These are phyloP conservation scores for Backusella mclennaniae DNA, from an alignment of 192 early-diverging fungal genomes.

Conservation along the genomic window DNA sequence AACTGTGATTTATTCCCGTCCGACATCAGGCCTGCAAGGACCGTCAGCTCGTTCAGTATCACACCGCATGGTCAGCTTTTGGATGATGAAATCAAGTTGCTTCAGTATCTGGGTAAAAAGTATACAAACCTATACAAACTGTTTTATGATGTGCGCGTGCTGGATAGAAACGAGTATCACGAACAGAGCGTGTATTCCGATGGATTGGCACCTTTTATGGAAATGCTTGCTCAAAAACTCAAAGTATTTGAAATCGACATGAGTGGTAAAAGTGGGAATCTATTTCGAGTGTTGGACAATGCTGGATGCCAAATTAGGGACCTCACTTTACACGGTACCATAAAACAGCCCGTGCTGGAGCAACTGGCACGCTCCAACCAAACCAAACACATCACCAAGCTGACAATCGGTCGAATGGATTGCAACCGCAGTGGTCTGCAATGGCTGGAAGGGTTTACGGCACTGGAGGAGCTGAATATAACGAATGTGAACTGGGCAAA, in stretches of 20 bases:
- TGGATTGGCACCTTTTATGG: background rate
- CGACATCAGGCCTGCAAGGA: background rate
- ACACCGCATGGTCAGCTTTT: background rate
- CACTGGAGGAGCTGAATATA: background rate
- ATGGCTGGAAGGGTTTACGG: background rate
- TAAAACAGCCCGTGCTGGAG: background rate
- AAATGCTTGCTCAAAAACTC: background rate
- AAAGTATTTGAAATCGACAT: background rate
- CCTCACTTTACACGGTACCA: background rate
- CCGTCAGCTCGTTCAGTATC: background rate
- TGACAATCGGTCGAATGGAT: background rate
- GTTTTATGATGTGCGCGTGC: background rate
- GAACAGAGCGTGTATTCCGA: background rate
- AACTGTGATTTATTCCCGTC: background rate
- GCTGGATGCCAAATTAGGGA: background rate
- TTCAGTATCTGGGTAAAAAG: background rate
- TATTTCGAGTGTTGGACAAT: slow-evolving; percentile 2
- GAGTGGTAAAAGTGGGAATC: background rate
- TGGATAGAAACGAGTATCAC: background rate
- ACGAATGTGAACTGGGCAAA: background rate
- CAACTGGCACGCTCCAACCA: background rate
- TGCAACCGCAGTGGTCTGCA: background rate
- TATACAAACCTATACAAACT: background rate
- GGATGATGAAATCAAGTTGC: background rate
- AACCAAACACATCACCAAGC: background rate